phyloP scores from a whole-genome alignment of 1,284 basidiomycete species.

The Sporisorium iseilematis-ciliati region DNA sequence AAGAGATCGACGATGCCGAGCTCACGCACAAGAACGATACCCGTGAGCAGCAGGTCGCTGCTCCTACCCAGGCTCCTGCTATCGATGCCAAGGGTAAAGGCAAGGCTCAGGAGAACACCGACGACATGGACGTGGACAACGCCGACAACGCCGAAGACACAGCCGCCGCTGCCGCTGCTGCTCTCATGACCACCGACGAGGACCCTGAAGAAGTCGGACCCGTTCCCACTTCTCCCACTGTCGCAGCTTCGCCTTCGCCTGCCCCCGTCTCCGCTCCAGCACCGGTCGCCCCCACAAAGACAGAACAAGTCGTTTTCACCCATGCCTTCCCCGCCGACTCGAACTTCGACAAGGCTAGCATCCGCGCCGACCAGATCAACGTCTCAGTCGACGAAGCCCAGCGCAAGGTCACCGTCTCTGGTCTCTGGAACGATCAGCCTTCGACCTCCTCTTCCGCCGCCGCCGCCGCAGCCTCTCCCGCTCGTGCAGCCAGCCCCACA shows the following conservation, averaged over 20 bases:
- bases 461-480: slow-evolving; percentile 3
- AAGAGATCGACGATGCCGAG: slow-evolving; percentile 18
- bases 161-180: slow-evolving; percentile 20
- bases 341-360: slow-evolving; percentile 20
- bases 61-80: slow-evolving; percentile 12
- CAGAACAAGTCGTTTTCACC: slow-evolving; percentile 39
- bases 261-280: background rate
- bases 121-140: slow-evolving; percentile 30
- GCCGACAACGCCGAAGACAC: slow-evolving; percentile 3
- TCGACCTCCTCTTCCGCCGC: slow-evolving; percentile 2
- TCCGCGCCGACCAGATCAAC: slow-evolving; percentile 45
- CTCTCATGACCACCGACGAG: slow-evolving; percentile 30
- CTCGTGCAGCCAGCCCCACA: slow-evolving; percentile 36
- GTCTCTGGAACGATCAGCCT: slow-evolving; percentile 46
- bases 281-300: slow-evolving; percentile 14
- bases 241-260: slow-evolving; percentile 11
- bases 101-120: slow-evolving; percentile 32
- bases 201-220: slow-evolving; percentile 52
- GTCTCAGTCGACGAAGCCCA: slow-evolving; percentile 47
- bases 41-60: slow-evolving; percentile 6
- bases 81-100: slow-evolving; percentile 43
- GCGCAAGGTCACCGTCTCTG: slow-evolving; percentile 49
- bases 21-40: slow-evolving; percentile 36
- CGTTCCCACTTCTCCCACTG: slow-evolving; percentile 15
- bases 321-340: slow-evolving; percentile 37